Percentiles rank a stretch among this genome's conserved stretches.
These are phyloP conservation scores for Aspergillus tamarii DNA, from an alignment of 2,329 filamentous ascomycete species.

Conservation along the genomic window DNA sequence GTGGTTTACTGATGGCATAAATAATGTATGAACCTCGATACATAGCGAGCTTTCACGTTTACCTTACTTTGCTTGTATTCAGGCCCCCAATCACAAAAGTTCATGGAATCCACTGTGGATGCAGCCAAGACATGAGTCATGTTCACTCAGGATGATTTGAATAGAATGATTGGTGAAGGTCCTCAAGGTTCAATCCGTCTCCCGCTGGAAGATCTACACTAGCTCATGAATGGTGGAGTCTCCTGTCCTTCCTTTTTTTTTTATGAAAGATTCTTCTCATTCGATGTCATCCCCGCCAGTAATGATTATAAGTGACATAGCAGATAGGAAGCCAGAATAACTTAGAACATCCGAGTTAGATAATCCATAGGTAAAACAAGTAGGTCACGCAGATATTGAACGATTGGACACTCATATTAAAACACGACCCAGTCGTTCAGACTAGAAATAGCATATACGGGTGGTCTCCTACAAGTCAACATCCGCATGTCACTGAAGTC, in stretches of 20 bases:
- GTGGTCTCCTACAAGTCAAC: no score
- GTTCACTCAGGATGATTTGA: not conserved
- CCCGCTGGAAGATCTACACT: not conserved
- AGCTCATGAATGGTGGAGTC: not conserved
- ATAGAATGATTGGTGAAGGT: not conserved
- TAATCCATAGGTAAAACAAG: no score
- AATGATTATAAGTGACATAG: not conserved
- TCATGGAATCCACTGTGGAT: not conserved
- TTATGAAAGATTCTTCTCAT: no score
- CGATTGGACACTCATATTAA: no score
- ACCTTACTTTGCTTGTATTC: not conserved
- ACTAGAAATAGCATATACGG: no score
- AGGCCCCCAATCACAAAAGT: not conserved
- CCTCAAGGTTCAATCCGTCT: not conserved
- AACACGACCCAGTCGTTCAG: no score
- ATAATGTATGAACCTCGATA: not conserved
- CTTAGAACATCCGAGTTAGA: no score
- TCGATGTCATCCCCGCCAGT: not conserved
- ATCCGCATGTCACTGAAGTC: no score
- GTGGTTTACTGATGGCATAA: not conserved
- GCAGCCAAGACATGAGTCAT: slow-evolving; percentile 7
- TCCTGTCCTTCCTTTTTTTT: no score
- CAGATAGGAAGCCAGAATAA: no score
- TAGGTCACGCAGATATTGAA: no score
- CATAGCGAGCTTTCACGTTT: no score